Evolutionary conservation across 345 rosid genomes (phyloP).

Genomic region (Populus simonii): DNA sequence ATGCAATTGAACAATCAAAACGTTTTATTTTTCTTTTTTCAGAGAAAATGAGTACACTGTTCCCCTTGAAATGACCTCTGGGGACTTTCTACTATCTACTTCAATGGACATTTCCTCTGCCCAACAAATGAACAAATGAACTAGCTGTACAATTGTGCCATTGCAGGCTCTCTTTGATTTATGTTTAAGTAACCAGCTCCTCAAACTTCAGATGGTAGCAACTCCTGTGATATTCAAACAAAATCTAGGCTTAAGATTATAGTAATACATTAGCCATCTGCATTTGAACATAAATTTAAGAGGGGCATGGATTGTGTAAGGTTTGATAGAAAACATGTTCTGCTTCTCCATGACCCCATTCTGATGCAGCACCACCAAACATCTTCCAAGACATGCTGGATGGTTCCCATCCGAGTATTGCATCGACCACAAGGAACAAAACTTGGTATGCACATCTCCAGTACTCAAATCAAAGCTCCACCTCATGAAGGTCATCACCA

Average conservation of each 20-base stretch:
- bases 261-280: conserved; percentile 21
- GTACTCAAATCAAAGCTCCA: conserved; percentile 59
- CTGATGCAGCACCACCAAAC: conserved; percentile 15
- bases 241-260: background rate
- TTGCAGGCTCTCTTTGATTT: conserved; percentile 24
- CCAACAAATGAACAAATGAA: conserved; percentile 63
- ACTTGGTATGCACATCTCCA: conserved; percentile 53
- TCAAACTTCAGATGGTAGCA: conserved; percentile 25
- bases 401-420: conserved; percentile 24
- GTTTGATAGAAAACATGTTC: conserved; percentile 6
- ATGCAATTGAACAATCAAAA: background rate
- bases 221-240: conserved; percentile 15
- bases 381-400: conserved; percentile 14
- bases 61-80: conserved; percentile 9
- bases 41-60: conserved; percentile 19
- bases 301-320: background rate
- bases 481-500: conserved; percentile 89
- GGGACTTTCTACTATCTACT: conserved; percentile 20
- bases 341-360: conserved; percentile 3
- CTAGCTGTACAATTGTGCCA: conserved; percentile 46
- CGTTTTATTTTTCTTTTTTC: conserved; percentile 9
- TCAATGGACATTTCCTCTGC: conserved; percentile 29
- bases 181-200: conserved; percentile 28
- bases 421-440: conserved; percentile 36
- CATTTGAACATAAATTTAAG: conserved; percentile 11